Conservation (phyloP, 108 stramenopile species). For the Cyclostephanos tholiformis region DNA sequence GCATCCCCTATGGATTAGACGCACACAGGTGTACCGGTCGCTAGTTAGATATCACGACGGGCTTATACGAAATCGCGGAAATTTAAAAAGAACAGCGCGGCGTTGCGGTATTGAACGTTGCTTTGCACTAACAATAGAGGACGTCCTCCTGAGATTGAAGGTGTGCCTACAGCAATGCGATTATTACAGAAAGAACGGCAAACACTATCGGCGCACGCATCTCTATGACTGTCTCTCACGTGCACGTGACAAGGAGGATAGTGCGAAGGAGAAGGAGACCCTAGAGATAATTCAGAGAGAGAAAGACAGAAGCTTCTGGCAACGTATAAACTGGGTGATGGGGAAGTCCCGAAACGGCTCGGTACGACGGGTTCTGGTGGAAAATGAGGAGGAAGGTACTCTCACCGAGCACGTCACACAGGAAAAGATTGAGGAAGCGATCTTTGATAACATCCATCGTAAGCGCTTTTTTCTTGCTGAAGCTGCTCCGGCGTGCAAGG, state of each 20-base stretch:
- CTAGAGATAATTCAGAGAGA: constrained; percentile 16
- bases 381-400: not conserved
- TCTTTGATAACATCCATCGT: not conserved
- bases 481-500: not conserved
- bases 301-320: constrained; percentile 8
- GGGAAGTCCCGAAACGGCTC: not conserved
- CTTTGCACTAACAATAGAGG: not conserved
- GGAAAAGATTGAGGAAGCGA: constrained; percentile 2
- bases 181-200: not conserved
- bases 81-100: not conserved
- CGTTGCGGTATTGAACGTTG: not conserved
- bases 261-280: constrained; percentile 7
- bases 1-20: constrained; percentile 4
- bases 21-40: constrained; percentile 3
- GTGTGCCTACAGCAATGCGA: not conserved
- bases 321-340: constrained; percentile 5
- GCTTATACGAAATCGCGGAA: not conserved
- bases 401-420: not conserved
- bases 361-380: constrained; percentile 11
- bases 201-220: not conserved
- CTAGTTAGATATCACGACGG: not conserved
- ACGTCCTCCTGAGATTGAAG: not conserved
- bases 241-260: not conserved
- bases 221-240: not conserved
- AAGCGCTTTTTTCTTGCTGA: too few relatives aligned